Conservation (phyloP, 441 rosid species). For the Adansonia madagascariensis region DNA sequence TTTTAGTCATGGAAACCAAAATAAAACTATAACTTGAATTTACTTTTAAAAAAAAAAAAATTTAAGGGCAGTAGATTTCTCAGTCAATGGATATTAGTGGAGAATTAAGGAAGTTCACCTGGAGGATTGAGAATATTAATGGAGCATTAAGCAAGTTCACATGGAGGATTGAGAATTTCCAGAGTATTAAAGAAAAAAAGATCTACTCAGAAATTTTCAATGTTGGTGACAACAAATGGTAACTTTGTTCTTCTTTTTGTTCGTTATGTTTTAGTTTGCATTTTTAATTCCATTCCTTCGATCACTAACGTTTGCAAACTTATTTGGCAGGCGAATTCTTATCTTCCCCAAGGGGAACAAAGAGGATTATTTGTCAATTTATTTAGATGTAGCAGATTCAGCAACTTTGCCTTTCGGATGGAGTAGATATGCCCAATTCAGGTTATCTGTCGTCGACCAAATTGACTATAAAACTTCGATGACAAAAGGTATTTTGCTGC, state of each 20-base stretch:
- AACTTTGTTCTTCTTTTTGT: neutral
- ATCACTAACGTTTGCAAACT: neutral
- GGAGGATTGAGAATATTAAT: neutral
- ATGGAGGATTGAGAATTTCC: conserved; percentile 50
- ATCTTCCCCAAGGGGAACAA: neutral
- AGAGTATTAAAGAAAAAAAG: conserved; percentile 34
- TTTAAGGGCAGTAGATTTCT: no score
- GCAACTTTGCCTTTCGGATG: neutral
- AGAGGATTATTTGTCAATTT: neutral
- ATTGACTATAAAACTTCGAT: neutral
- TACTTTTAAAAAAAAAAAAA: no score
- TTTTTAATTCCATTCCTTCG: neutral
- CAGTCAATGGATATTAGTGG: no score
- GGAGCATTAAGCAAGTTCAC: neutral
- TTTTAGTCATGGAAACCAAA: no score
- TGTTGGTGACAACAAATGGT: conserved; percentile 41
- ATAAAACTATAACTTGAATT: no score
- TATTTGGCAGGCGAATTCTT: neutral
- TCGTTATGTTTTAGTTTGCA: neutral
- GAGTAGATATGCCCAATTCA: neutral
- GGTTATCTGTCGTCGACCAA: neutral
- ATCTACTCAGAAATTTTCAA: conserved; percentile 37
- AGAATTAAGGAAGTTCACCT: no score
- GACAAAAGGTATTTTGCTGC: neutral
- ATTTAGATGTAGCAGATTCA: neutral